These are phyloP conservation scores for Tylopilus rubrobrunneus DNA, from an alignment of 768 basidiomycete genomes.

Conservation along the genomic window DNA sequence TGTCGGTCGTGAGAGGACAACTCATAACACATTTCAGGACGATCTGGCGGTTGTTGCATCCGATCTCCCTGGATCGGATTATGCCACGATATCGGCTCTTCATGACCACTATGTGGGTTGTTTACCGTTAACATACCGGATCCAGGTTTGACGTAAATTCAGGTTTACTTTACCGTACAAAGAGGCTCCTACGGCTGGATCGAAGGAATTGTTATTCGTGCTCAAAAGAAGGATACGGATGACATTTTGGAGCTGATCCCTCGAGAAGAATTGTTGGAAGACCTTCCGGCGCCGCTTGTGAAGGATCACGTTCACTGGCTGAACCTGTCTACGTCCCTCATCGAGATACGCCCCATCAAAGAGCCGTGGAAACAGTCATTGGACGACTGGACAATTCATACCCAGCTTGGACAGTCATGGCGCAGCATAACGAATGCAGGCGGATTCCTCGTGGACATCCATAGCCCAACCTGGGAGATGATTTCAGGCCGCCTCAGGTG, in stretches of 20 bases:
- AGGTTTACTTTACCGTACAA: slow-evolving; percentile 22
- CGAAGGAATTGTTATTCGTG: background rate
- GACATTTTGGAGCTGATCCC: slow-evolving; percentile 6
- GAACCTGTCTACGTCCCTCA: background rate
- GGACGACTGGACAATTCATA: background rate
- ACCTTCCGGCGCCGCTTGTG: background rate
- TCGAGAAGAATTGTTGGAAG: background rate
- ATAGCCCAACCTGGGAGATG: background rate
- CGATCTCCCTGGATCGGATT: slow-evolving; percentile 27
- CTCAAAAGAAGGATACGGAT: background rate
- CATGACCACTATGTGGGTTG: background rate
- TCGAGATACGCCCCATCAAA: background rate
- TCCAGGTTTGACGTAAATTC: background rate
- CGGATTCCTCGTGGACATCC: background rate
- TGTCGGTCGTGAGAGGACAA: background rate
- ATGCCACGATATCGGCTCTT: slow-evolving; percentile 16
- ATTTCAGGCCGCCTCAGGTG: background rate
- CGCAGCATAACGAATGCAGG: background rate
- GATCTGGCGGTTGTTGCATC: background rate
- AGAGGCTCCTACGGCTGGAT: background rate
- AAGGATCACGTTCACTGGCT: background rate
- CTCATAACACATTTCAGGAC: background rate
- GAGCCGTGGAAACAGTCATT: background rate
- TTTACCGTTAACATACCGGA: too few relatives aligned
- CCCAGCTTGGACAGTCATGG: background rate